Base-by-base conservation (phyloP, 2,329 filamentous ascomycete genomes). In the Cordyceps farinosa region DNA sequence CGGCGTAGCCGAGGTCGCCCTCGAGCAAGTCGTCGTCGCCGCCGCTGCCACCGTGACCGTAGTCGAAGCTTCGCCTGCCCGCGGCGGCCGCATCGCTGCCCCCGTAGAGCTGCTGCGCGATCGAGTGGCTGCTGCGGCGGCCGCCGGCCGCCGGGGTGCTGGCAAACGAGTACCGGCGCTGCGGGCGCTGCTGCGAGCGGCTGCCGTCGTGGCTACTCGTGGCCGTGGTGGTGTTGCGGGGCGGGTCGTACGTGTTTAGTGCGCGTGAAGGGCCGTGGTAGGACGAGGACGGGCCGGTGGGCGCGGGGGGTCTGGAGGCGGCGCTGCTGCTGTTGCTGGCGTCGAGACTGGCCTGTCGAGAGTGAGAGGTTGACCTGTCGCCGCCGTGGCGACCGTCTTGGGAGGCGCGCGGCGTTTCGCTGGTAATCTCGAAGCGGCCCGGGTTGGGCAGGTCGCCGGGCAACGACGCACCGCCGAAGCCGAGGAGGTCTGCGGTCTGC, bases 1-100 rank as follows among this genome's bases (percentile, higher is more conserved):
- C 94, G 11, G 93, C 92, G 76, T 96, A 99, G 10, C 95, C 95
- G 34, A 99, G 79, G 76, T 99, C 95, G 1, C 95, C 95, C 70
- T 97, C 93, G 8, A 92, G 81, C 69, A 96, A 90, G 69, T 92
- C 90, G 57, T 88, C 86, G 65, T 88, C 84, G 64, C 32, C 61
- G 9, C 13, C 36, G n/a, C 13, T 42, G 32, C 29, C 48, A 8
- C 38, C 32, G 50, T 59, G 13, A 29, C 96, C 91, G 69, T 92
- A 90, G 57, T 88, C 86, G 65, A 87, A 84, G 65, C 54, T 56
- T 32, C 30, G 57, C 9, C 50, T 48, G 17, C 50, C 8, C n/a
- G 27, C 8, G 15, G 27, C 11, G 5, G 29, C 13, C 7, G 29
- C 42, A 59, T 82, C 61, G 77, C 78, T 72, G 5, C 77, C 77